Percentiles rank a stretch among this genome's conserved stretches.
phyloP scores from a whole-genome alignment of 2,329 filamentous ascomycete species.

The Fusarium pseudograminearum region DNA sequence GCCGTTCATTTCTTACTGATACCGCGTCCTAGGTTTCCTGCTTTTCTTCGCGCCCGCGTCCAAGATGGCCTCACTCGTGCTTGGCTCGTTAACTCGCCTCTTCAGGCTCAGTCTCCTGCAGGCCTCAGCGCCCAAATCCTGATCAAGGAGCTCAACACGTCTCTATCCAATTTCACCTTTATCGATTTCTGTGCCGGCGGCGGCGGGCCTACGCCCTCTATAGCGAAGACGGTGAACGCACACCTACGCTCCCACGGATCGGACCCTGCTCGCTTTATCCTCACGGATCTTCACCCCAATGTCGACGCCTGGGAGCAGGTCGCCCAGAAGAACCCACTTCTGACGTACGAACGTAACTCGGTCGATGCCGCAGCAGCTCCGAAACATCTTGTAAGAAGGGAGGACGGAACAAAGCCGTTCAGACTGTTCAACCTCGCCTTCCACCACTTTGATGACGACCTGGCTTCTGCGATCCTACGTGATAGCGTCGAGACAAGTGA shows the following conservation, averaged over 20 bases:
- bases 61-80: conserved; percentile 73
- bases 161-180: conserved; percentile 68
- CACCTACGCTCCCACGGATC: conserved; percentile 48
- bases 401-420: conserved; percentile 66
- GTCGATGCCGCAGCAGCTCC: conserved; percentile 75
- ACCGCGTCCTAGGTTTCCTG: conserved; percentile 67
- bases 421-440: conserved; percentile 80
- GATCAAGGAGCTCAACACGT: conserved; percentile 60
- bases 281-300: conserved; percentile 76
- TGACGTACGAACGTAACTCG: conserved; percentile 69
- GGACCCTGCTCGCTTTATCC: conserved; percentile 65
- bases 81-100: conserved; percentile 71
- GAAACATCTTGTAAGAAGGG: conserved; percentile 57
- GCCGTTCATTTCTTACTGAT: conserved; percentile 5
- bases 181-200: conserved; percentile 83
- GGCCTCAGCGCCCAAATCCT: conserved; percentile 70
- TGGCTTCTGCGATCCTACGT: conserved; percentile 70
- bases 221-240: conserved; percentile 70
- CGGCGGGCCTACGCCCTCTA: conserved; percentile 75
- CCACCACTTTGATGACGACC: conserved; percentile 78
- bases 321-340: conserved; percentile 62
- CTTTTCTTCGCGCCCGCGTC: conserved; percentile 72
- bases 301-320: conserved; percentile 69
- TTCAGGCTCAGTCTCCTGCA: conserved; percentile 70
- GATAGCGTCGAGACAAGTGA: conserved; percentile 74